These are phyloP conservation scores for Prunus dulcis DNA, from an alignment of 306 rosid species.

Conservation along the genomic window DNA sequence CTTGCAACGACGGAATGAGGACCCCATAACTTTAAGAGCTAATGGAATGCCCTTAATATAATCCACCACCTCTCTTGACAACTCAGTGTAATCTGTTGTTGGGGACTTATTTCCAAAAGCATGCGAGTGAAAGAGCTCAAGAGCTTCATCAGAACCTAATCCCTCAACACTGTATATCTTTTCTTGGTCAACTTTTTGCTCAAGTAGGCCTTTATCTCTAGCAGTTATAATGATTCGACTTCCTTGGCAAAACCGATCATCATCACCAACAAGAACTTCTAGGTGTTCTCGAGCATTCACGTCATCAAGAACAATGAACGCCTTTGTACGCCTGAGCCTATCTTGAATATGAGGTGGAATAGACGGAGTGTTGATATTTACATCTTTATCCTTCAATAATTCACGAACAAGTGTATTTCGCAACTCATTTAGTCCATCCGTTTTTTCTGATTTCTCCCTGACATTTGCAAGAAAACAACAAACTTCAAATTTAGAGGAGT, in stretches of 20 bases:
- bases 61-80: background rate
- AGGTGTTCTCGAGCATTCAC: too few species aligned
- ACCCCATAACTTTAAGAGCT: background rate
- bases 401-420: too few species aligned
- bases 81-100: background rate
- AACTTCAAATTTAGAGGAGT: too few species aligned
- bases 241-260: too few species aligned
- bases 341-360: too few species aligned
- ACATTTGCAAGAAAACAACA: too few species aligned
- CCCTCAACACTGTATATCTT: background rate
- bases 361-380: too few species aligned
- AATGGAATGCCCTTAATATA: background rate
- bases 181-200: too few species aligned
- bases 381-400: rapidly evolving
- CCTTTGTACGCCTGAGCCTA: background rate
- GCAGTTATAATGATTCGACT: too few species aligned
- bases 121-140: background rate
- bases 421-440: too few species aligned
- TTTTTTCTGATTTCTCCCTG: too few species aligned
- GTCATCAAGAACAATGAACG: background rate
- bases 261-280: rapidly evolving
- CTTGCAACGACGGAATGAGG: background rate
- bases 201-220: too few species aligned
- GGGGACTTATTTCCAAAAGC: background rate
- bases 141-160: background rate